phyloP scores from a whole-genome alignment of 805 yeast species.

The Saccharomycopsis schoenii region DNA sequence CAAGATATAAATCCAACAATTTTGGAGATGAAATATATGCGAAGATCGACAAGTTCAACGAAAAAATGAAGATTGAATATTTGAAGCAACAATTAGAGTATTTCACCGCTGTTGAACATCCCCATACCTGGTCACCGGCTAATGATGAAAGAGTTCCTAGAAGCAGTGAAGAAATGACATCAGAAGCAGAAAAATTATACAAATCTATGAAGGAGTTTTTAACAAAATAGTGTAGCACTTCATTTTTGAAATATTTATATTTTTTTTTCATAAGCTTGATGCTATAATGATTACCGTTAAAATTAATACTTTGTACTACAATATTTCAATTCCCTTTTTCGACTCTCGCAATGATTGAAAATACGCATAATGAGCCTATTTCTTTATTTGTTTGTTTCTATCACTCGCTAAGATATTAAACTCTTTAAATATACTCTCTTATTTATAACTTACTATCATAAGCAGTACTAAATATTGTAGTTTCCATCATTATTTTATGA shows the following conservation, averaged over 20 bases:
- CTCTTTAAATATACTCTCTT: too few relatives aligned
- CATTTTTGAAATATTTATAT: neutral
- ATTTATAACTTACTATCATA: too few relatives aligned
- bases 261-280: neutral
- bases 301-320: too few relatives aligned
- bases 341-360: too few relatives aligned
- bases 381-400: too few relatives aligned
- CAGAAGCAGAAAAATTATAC: constrained; percentile 31
- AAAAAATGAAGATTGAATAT: constrained; percentile 26
- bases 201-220: neutral
- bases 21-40: constrained; percentile 67
- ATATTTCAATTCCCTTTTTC: too few relatives aligned
- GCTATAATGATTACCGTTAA: too few relatives aligned
- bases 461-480: too few relatives aligned
- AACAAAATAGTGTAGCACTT: neutral
- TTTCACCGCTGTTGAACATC: constrained; percentile 21
- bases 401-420: too few relatives aligned
- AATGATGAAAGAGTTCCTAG: constrained; percentile 53
- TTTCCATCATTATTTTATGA: too few relatives aligned
- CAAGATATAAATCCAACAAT: constrained; percentile 52
- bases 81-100: constrained; percentile 25
- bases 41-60: constrained; percentile 52
- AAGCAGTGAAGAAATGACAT: constrained; percentile 51
- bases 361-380: too few relatives aligned
- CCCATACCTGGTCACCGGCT: constrained; percentile 26